Percentiles rank a stretch among this genome's conserved stretches.
phyloP scores from a whole-genome alignment of 805 yeast species.

The Lipomyces starkeyi region DNA sequence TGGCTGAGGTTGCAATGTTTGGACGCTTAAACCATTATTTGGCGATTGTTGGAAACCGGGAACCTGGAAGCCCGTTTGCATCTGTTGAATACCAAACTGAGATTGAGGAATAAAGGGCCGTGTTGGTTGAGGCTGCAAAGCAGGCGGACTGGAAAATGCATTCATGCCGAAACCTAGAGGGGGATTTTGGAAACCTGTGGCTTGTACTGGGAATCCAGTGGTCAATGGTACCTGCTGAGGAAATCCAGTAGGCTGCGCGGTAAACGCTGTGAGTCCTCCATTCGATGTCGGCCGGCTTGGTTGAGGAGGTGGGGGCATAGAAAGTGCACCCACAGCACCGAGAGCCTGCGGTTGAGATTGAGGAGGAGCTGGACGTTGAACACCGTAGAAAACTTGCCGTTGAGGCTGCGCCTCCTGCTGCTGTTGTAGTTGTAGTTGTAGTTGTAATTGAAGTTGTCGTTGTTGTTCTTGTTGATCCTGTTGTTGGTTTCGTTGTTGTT shows the following conservation, averaged over 20 bases:
- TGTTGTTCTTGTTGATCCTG: neutral
- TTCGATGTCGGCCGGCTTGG: neutral
- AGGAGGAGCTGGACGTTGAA: constrained; percentile 35
- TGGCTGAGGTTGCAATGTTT: constrained; percentile 34
- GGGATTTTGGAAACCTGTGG: constrained; percentile 55
- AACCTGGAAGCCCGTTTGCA: constrained; percentile 36
- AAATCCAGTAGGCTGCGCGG: constrained; percentile 27
- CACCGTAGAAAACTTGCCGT: constrained; percentile 24
- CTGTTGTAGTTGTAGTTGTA: constrained; percentile 4
- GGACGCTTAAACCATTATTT: constrained; percentile 6
- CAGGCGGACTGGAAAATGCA: neutral
- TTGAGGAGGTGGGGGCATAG: constrained; percentile 22
- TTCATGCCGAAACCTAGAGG: constrained; percentile 40
- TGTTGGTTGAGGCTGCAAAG: constrained; percentile 35
- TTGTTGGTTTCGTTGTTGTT: neutral
- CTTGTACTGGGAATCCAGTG: constrained; percentile 37
- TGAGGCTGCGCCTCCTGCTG: constrained; percentile 5
- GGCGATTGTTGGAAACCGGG: constrained; percentile 19
- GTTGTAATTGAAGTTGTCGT: neutral
- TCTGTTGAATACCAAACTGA: constrained; percentile 33
- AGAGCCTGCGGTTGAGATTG: constrained; percentile 15
- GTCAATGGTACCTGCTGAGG: constrained; percentile 15
- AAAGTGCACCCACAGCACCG: neutral
- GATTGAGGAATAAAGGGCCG: constrained; percentile 34
- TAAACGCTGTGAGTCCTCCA: neutral